These are phyloP conservation scores for Cadophora sp. DNA, from an alignment of 2,329 filamentous ascomycete species.

Conservation along the genomic window DNA sequence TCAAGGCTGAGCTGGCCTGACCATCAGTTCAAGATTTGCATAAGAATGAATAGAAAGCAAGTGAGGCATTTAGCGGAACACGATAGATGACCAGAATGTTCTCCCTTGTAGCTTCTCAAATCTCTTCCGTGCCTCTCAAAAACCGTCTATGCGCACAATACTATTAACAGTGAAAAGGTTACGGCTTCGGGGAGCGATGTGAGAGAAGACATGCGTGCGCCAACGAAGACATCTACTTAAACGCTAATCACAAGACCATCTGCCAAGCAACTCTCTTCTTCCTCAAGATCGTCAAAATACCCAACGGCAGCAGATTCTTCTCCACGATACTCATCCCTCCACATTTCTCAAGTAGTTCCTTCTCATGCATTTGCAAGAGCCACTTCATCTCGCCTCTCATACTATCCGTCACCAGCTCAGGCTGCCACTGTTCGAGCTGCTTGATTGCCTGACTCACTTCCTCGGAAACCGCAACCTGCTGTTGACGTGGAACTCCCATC, in stretches of 20 bases:
- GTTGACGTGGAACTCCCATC: conserved; percentile 14
- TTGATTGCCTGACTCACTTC: conserved; percentile 33
- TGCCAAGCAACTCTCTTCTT: conserved; percentile 39
- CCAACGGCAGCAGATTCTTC: conserved; percentile 47
- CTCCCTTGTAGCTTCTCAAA: background rate
- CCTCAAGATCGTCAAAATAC: conserved; percentile 46
- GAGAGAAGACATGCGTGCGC: too few relatives aligned
- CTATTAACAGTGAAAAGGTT: too few relatives aligned
- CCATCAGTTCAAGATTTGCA: background rate
- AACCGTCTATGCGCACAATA: too few relatives aligned
- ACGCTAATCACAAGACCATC: conserved; percentile 27
- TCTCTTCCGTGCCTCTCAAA: too few relatives aligned
- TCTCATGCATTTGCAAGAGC: conserved; percentile 45
- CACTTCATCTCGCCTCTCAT: conserved; percentile 45
- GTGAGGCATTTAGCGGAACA: background rate
- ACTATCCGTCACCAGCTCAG: conserved; percentile 18
- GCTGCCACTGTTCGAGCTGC: conserved; percentile 11
- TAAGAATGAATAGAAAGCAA: background rate
- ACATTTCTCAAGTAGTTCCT: conserved; percentile 47
- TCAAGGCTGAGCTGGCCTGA: background rate
- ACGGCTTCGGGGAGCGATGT: too few relatives aligned
- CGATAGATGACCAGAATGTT: background rate
- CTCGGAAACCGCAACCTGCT: conserved; percentile 31
- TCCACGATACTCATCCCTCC: conserved; percentile 48
- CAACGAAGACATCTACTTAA: too few relatives aligned